Evolutionary conservation across 2,329 filamentous ascomycete species (phyloP), one percentile per base, ranked within the genome.

Genomic region (Tolypocladium ophioglossoides): DNA sequence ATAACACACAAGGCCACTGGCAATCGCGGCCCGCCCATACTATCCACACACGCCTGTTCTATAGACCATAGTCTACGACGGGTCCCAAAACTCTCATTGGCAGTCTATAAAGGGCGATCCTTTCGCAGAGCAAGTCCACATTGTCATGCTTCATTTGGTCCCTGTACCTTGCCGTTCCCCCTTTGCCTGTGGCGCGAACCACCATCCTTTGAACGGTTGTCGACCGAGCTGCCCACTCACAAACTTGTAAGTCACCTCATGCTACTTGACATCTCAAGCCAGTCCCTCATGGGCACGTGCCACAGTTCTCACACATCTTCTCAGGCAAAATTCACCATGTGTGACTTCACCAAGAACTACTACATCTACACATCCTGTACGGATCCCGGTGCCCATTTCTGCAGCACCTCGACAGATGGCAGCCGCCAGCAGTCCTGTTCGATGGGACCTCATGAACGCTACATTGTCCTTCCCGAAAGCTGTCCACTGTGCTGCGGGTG

Each of bases 351-450:
- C 63, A 87, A 86, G 63, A 88, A 88, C 70, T 89, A 85, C 68
- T 89, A 88, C 70, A 84, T 90, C 68, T 89, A 89, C 72, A 84
- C 83, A 55, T 77, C 80, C 46, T 90, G 86, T 64, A 70, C 78
- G 54, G 84, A 89, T 64, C 86, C 85, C 0, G 82, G 81, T 41
- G 76, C 79, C 18, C 86, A 90, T 68, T 89, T 88, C 69, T 85
- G 87, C 67, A 77, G 80, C 59, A 88, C 84, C 2, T 82, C 82
- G 1, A 74, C 85, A 52, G 86, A 90, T 62, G 85, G 85, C 54
- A 80, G 74, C 64, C 77, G 75, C 58, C 77, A 82, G 55, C 70
- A 75, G 35, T 73, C 78, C 35, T 90, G 86, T 61, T 64, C 78
- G 7, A 76, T 78, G 54, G 79, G 84, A 0, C 86, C 86, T 32